Evolutionary conservation across 805 yeast genomes (phyloP).

Genomic region (Metschnikowia peoriensis): DNA sequence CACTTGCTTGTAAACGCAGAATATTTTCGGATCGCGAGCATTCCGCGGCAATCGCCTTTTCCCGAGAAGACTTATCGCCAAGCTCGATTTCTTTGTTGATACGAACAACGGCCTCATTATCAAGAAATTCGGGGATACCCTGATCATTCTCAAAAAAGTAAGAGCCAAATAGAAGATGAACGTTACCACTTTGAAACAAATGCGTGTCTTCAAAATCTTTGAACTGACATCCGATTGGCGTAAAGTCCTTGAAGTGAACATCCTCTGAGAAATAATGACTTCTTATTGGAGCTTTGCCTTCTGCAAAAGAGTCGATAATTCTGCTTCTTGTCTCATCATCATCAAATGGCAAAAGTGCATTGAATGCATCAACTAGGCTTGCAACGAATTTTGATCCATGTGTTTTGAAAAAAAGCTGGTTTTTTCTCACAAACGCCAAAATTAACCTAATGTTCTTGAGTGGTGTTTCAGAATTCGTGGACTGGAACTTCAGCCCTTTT

Average conservation of each 20-base stretch:
- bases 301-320: constrained; percentile 9
- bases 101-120: constrained; percentile 18
- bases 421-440: constrained; percentile 14
- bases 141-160: constrained; percentile 12
- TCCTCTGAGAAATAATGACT: constrained; percentile 62
- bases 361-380: constrained; percentile 10
- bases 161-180: constrained; percentile 24
- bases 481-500: background rate
- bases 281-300: constrained; percentile 40
- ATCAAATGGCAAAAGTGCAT: constrained; percentile 9
- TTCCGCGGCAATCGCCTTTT: constrained; percentile 10
- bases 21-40: constrained; percentile 25
- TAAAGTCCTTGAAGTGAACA: constrained; percentile 57
- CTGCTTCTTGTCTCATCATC: constrained; percentile 11
- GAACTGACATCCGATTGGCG: constrained; percentile 51
- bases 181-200: constrained; percentile 31
- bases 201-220: constrained; percentile 61
- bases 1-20: constrained; percentile 27
- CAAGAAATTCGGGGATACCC: constrained; percentile 23
- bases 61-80: constrained; percentile 3
- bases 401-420: background rate
- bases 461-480: constrained; percentile 7
- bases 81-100: constrained; percentile 17
- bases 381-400: background rate
- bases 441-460: constrained; percentile 15